Conservation (phyloP, 2,329 filamentous ascomycete species). For the Aschersonia sp. region DNA sequence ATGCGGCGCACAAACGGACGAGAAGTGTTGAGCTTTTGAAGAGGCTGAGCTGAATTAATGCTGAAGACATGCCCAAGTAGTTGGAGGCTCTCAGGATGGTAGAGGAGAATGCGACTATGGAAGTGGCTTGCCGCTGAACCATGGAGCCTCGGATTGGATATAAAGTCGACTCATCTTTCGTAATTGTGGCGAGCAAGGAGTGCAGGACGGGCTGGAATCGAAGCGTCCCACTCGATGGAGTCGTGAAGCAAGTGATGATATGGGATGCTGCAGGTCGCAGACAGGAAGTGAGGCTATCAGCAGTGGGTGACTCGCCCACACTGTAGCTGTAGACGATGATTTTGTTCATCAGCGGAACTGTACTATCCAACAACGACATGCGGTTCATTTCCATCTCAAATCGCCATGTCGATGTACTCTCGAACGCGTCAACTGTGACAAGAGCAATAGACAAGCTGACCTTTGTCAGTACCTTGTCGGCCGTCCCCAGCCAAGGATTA, state of each 20-base stretch:
- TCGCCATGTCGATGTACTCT: constrained; percentile 75
- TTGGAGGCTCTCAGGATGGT: constrained; percentile 57
- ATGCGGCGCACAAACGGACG: constrained; percentile 59
- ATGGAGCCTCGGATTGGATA: constrained; percentile 39
- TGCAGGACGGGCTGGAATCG: constrained; percentile 65
- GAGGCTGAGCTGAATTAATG: constrained; percentile 58
- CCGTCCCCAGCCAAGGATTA: constrained; percentile 54
- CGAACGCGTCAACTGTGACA: constrained; percentile 67
- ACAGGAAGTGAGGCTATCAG: constrained; percentile 36
- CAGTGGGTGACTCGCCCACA: constrained; percentile 44
- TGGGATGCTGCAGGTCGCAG: constrained; percentile 62
- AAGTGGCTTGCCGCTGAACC: constrained; percentile 46
- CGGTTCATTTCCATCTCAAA: constrained; percentile 57
- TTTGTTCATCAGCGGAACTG: constrained; percentile 56
- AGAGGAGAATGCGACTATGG: constrained; percentile 51
- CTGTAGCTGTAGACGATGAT: constrained; percentile 61
- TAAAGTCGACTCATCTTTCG: constrained; percentile 44
- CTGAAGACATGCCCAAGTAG: constrained; percentile 45
- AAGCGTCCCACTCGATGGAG: constrained; percentile 52
- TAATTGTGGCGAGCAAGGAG: constrained; percentile 38
- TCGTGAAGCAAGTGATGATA: constrained; percentile 62
- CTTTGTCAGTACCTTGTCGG: constrained; percentile 61
- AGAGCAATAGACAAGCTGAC: constrained; percentile 61
- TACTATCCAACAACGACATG: constrained; percentile 49
- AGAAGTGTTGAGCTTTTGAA: constrained; percentile 70